Conservation (phyloP, 2,329 filamentous ascomycete genomes). For the Cadophora gregata region DNA sequence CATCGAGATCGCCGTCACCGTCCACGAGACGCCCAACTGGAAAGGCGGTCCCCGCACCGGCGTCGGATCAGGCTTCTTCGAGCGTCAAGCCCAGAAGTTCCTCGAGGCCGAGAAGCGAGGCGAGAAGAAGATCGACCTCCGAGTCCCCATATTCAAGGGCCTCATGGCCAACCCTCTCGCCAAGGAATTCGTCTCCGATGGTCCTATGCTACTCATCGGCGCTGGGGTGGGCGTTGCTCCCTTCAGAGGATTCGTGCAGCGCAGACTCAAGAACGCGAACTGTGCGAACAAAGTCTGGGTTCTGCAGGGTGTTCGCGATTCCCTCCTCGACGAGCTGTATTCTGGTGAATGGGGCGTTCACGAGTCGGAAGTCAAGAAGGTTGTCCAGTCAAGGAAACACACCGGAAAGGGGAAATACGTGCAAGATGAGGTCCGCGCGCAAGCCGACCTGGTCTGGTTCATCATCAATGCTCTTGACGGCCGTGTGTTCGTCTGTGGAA, state of each 20-base stretch:
- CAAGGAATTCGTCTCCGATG: slow-evolving; percentile 88
- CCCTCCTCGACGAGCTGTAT: slow-evolving; percentile 93
- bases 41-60: slow-evolving; percentile 74
- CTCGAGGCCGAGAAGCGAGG: slow-evolving; percentile 70
- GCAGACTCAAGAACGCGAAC: slow-evolving; percentile 90
- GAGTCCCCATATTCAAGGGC: slow-evolving; percentile 96
- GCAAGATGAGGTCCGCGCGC: slow-evolving; percentile 89
- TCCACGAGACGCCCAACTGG: slow-evolving; percentile 89
- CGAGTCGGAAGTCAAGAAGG: slow-evolving; percentile 83
- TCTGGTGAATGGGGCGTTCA: slow-evolving; percentile 95
- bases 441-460: slow-evolving; percentile 98
- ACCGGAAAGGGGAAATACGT: slow-evolving; percentile 78
- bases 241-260: slow-evolving; percentile 96
- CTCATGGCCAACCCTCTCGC: slow-evolving; percentile 97
- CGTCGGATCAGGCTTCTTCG: slow-evolving; percentile 91
- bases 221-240: slow-evolving; percentile 96
- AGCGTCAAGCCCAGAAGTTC: slow-evolving; percentile 78
- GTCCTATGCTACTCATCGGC: slow-evolving; percentile 96
- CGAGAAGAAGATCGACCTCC: slow-evolving; percentile 64
- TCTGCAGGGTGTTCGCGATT: slow-evolving; percentile 91
- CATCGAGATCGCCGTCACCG: slow-evolving; percentile 94
- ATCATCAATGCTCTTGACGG: slow-evolving; percentile 97
- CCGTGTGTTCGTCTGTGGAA: slow-evolving; percentile 94
- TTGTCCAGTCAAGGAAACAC: slow-evolving; percentile 76
- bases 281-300: slow-evolving; percentile 99